A percentile compares a stretch with the other conserved stretches of the same genome.
Conservation (phyloP, 2,329 filamentous ascomycete species). For the Microcera coccophila region DNA sequence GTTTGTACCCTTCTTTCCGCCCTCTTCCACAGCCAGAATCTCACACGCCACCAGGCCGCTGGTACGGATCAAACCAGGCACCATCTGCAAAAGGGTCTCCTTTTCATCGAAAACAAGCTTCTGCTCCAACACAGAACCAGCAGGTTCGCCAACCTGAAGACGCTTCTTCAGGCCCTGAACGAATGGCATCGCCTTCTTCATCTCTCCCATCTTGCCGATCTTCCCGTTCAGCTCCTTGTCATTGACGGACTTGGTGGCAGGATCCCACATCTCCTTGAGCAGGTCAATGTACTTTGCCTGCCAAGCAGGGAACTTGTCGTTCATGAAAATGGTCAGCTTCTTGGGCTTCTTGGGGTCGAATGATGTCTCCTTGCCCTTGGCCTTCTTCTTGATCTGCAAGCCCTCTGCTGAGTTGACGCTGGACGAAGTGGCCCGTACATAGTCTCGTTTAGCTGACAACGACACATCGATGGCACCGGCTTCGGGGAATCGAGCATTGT, state of each 20-base stretch:
- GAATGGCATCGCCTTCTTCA: conserved; percentile 98
- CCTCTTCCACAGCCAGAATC: conserved; percentile 67
- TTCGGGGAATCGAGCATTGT: conserved; percentile 59
- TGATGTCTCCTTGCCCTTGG: conserved; percentile 79
- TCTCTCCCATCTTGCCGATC: conserved; percentile 78
- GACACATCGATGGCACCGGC: conserved; percentile 61
- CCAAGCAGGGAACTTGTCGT: conserved; percentile 79
- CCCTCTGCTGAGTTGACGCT: conserved; percentile 80
- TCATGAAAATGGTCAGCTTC: conserved; percentile 81
- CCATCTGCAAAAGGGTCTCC: conserved; percentile 70
- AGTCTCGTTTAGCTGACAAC: conserved; percentile 75
- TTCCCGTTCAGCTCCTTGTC: conserved; percentile 77
- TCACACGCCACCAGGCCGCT: conserved; percentile 67
- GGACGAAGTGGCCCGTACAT: conserved; percentile 70
- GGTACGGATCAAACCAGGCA: conserved; percentile 72
- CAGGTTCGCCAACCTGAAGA: conserved; percentile 65
- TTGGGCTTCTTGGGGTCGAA: conserved; percentile 93
- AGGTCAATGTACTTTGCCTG: conserved; percentile 86
- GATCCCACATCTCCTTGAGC: conserved; percentile 66
- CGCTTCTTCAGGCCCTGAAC: conserved; percentile 83
- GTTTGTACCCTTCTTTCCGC: conserved; percentile 59
- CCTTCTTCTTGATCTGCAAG: conserved; percentile 78
- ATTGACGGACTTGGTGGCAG: conserved; percentile 58
- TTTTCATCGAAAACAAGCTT: conserved; percentile 86
- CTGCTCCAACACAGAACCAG: conserved; percentile 69